Evolutionary conservation across 2,329 filamentous ascomycete genomes (phyloP).

Genomic region (Coniochaeta sp.): DNA sequence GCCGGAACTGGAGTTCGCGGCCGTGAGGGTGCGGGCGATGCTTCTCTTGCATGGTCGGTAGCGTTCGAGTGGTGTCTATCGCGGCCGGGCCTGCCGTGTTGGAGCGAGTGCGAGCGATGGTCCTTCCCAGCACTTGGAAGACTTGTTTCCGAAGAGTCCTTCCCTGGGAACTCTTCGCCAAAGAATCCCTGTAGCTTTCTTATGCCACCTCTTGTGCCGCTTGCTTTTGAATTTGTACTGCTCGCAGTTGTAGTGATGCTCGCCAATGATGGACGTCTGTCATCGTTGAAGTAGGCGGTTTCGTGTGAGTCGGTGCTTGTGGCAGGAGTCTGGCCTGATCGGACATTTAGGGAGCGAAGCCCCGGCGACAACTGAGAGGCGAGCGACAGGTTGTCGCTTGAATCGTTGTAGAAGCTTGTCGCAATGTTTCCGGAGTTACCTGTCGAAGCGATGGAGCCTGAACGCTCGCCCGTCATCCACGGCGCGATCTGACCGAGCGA

Average conservation of each 20-base stretch:
- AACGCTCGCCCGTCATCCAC: constrained; percentile 41
- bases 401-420: constrained; percentile 67
- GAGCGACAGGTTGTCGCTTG: constrained; percentile 58
- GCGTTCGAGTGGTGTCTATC: constrained; percentile 77
- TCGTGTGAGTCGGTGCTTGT: constrained; percentile 54
- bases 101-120: constrained; percentile 56
- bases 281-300: constrained; percentile 35
- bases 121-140: constrained; percentile 46
- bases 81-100: constrained; percentile 51
- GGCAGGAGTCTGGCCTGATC: constrained; percentile 30
- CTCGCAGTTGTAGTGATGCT: constrained; percentile 77
- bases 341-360: constrained; percentile 45
- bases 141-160: constrained; percentile 68
- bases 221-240: constrained; percentile 68
- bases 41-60: constrained; percentile 64
- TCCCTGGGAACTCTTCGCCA: constrained; percentile 75
- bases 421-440: constrained; percentile 23
- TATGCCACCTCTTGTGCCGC: constrained; percentile 60
- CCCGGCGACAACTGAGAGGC: constrained; percentile 63
- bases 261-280: constrained; percentile 39
- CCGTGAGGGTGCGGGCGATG: constrained; percentile 67
- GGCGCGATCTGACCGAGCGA: constrained; percentile 47
- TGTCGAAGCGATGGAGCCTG: constrained; percentile 21
- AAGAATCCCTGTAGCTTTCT: constrained; percentile 90
- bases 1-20: constrained; percentile 81